Conservation (phyloP, 805 yeast genomes). For the Candida takata region DNA sequence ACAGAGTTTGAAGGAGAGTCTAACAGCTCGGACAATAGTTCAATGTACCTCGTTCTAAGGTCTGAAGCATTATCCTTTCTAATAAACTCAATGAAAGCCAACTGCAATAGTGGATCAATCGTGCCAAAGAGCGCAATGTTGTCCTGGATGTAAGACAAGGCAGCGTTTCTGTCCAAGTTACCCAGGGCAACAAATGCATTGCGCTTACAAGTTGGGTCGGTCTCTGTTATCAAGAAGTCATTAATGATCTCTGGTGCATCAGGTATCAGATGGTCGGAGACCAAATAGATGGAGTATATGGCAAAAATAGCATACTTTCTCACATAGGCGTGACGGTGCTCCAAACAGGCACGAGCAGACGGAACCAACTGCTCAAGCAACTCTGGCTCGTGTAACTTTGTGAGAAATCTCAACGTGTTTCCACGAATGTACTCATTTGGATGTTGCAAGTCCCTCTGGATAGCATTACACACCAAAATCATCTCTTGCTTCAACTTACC, state of each 20-base stretch:
- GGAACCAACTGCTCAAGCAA: slow-evolving; percentile 93
- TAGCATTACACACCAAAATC: slow-evolving; percentile 97
- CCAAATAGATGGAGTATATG: slow-evolving; percentile 71
- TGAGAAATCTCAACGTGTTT: slow-evolving; percentile 83
- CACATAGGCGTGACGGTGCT: slow-evolving; percentile 96
- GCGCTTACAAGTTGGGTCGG: slow-evolving; percentile 90
- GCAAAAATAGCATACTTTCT: slow-evolving; percentile 96
- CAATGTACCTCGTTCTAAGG: slow-evolving; percentile 64
- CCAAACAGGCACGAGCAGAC: slow-evolving; percentile 81
- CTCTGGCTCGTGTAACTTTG: slow-evolving; percentile 89
- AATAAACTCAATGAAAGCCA: slow-evolving; percentile 86
- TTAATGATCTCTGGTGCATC: slow-evolving; percentile 87
- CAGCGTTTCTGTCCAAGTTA: slow-evolving; percentile 75
- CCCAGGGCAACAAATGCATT: slow-evolving; percentile 90
- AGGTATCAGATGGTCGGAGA: slow-evolving; percentile 82
- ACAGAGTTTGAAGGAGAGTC: slow-evolving; percentile 66
- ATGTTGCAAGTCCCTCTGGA: slow-evolving; percentile 94
- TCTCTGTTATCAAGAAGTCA: slow-evolving; percentile 69
- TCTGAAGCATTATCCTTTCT: slow-evolving; percentile 68
- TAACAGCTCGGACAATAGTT: slow-evolving; percentile 63
- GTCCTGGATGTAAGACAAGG: slow-evolving; percentile 74
- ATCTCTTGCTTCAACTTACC: slow-evolving; percentile 96
- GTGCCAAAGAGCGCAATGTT: slow-evolving; percentile 51
- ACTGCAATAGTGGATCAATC: slow-evolving; percentile 78
- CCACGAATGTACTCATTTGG: slow-evolving; percentile 97